Percentiles rank a stretch among this genome's conserved stretches.
These are phyloP conservation scores for Smithsoniella earleae DNA, from an alignment of 163 green algal species.

Conservation along the genomic window DNA sequence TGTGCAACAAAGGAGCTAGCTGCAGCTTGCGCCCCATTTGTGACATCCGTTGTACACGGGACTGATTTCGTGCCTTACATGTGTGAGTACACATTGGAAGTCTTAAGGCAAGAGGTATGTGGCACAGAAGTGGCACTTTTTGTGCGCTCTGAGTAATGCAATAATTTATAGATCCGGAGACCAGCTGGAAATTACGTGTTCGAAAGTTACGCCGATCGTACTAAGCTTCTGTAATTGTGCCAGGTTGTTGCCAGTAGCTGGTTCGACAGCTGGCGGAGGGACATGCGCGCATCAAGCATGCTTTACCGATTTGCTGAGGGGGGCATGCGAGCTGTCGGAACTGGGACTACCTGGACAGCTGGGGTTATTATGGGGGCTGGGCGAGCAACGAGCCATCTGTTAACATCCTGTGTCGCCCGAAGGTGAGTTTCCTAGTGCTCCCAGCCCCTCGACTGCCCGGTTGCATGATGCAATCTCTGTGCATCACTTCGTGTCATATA, in stretches of 20 bases:
- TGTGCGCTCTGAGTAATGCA: too few species aligned
- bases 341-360: not conserved
- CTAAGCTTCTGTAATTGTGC: not conserved
- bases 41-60: not conserved
- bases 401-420: not conserved
- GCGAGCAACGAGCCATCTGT: not conserved
- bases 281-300: conserved; percentile 9
- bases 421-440: too few species aligned
- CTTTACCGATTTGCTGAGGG: conserved; percentile 15
- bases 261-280: conserved; percentile 22
- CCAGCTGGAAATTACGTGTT: too few species aligned
- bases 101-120: not conserved
- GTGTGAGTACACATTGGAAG: conserved; percentile 22
- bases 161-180: too few species aligned
- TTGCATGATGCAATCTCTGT: not conserved
- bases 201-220: too few species aligned
- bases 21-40: not conserved
- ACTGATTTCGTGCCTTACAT: conserved; percentile 19
- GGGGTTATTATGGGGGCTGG: not conserved
- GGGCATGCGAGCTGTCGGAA: conserved; percentile 3
- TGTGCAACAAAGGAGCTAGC: conserved; percentile 6
- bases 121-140: too few species aligned
- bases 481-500: not conserved
- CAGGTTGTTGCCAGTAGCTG: not conserved
- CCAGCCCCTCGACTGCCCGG: not conserved